Conservation (phyloP, 352 stramenopile genomes). For the Phytopythium chamaehyphon region DNA sequence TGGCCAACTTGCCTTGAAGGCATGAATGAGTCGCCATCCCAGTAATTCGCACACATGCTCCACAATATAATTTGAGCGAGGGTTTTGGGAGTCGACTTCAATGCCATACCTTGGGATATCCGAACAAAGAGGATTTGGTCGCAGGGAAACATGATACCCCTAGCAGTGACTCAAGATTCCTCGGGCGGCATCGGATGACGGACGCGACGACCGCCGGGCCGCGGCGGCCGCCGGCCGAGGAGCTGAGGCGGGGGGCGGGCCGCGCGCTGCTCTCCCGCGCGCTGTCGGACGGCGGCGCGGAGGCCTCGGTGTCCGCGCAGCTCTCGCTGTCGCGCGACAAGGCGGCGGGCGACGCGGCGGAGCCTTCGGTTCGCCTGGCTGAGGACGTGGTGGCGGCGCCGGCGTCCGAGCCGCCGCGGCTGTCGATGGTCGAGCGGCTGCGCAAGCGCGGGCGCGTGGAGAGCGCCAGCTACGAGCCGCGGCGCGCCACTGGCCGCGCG, state of each 20-base stretch:
- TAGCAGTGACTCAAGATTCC: too few species aligned
- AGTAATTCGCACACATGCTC: too few species aligned
- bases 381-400: not conserved
- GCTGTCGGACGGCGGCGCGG: conserved; percentile 5
- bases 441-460: conserved; percentile 68
- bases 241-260: not conserved
- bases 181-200: not conserved
- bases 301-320: not conserved
- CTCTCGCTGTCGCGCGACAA: not conserved
- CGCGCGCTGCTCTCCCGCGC: conserved; percentile 6
- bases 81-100: too few species aligned
- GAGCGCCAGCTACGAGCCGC: conserved; percentile 45
- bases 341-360: not conserved
- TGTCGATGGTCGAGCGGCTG: conserved; percentile 37
- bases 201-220: not conserved
- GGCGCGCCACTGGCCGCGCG: not conserved
- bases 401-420: not conserved
- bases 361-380: not conserved
- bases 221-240: not conserved
- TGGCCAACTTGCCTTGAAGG: too few species aligned
- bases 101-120: too few species aligned
- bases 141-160: too few species aligned
- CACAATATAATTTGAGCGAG: too few species aligned
- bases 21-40: too few species aligned
- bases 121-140: too few species aligned